A percentile compares a stretch with the other conserved stretches of the same genome.
These are phyloP conservation scores for Vitis hybrid DNA, from an alignment of 177 flowering plant genomes.

Conservation along the genomic window DNA sequence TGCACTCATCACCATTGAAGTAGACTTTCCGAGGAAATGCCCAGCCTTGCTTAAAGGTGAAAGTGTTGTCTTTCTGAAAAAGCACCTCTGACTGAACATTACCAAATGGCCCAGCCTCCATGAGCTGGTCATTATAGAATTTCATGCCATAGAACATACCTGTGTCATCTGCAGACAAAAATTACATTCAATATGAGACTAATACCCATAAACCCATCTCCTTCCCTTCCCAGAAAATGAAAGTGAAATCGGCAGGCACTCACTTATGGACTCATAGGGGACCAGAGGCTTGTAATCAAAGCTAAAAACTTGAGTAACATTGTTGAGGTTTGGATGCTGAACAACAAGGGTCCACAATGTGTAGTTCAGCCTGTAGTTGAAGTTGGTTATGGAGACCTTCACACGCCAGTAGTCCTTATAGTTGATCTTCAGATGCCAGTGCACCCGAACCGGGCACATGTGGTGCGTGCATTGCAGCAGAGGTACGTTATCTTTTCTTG, in stretches of 20 bases:
- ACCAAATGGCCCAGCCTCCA: slow-evolving; percentile 55
- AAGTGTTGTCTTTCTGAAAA: slow-evolving; percentile 45
- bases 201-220: background rate
- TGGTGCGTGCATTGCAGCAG: slow-evolving; percentile 56
- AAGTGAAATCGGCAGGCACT: slow-evolving; percentile 26
- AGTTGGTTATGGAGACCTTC: slow-evolving; percentile 50
- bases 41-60: slow-evolving; percentile 64
- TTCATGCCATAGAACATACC: slow-evolving; percentile 63
- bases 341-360: slow-evolving; percentile 50
- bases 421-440: slow-evolving; percentile 58
- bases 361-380: slow-evolving; percentile 51
- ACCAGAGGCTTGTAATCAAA: slow-evolving; percentile 53
- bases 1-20: slow-evolving; percentile 67
- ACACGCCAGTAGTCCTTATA: slow-evolving; percentile 64
- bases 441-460: slow-evolving; percentile 62
- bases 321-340: slow-evolving; percentile 66
- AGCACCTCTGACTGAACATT: slow-evolving; percentile 59
- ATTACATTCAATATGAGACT: background rate
- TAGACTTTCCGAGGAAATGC: slow-evolving; percentile 56
- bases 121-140: slow-evolving; percentile 41
- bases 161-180: slow-evolving; percentile 49
- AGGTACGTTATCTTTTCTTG: slow-evolving; percentile 43
- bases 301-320: slow-evolving; percentile 61
- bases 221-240: background rate
- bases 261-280: slow-evolving; percentile 53